Base-by-base conservation (phyloP, 2,329 filamentous ascomycete genomes). In the Aspergillus sp. region DNA sequence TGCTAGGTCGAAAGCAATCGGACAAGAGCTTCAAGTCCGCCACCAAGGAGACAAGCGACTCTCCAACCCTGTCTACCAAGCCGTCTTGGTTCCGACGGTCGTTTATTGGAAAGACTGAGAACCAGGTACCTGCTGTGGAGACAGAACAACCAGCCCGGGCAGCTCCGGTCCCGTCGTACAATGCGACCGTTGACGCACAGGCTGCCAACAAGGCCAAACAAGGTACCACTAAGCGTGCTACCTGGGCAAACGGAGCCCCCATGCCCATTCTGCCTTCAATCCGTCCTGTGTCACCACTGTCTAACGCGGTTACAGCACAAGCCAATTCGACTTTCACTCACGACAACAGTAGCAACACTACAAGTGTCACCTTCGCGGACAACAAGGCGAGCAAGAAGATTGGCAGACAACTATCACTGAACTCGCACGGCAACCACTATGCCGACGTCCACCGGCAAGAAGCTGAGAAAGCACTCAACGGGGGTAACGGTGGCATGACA, bases 81-180 rank as follows among this genome's bases (percentile, higher is more conserved):
- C 87, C 88, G 20, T 97, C 91, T 0, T 98, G 93, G 93, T 96
- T 98, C 72, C 83, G 93, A 56, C 90, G 95, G 66, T 97, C 93
- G 10, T 78, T 98, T 49, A 94, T 96, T 62, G 85, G 86, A 49
- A 81, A 87, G 50, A 83, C 85, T 41, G 85, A 88, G 43, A 84
- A 77, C 57, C 75, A 81, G 9, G 84, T 87, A 46, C 75, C 78
- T n/a, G 72, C 81, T 25, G 69, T 65, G 37, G 69, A 74, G 42
- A 64, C 62, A 22, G 62, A 68, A 13, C 59, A 59, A 41, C 50
- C 64, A 4, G 55, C 62, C 13, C 72, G 75, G 53, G 68, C 69
- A 23, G 25, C 37, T 7, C 54, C 72, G 45, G 71, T 71, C 12
- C 67, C 71, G 17, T 72, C 76, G 19, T 58, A 68, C 39, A 66